Base-by-base conservation (phyloP, 139 green algal genomes). In the Pedinophyceae sp. region DNA sequence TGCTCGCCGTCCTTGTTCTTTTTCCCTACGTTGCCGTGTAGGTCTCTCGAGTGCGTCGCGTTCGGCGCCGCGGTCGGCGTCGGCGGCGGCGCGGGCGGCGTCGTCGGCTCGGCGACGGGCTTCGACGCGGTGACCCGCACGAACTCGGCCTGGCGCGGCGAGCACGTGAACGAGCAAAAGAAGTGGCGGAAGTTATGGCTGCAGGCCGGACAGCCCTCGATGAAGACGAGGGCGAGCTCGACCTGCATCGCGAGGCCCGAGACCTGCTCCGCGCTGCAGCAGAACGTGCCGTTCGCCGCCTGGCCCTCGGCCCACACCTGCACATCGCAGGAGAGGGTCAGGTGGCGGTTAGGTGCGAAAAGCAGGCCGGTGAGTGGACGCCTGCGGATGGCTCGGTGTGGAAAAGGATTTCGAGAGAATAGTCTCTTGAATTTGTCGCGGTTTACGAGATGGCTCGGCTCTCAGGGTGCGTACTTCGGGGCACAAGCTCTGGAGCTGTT, bases 151-250 rank as follows among this genome's bases (percentile, higher is more conserved):
- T 95, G 85, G 59, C 92, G 72, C 1, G 53, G 60, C 68, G 56
- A 76, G 40, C 34, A 75, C 27, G 73, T 71, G 16, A 86, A 53
- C 18, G 58, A 56, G 41, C 79, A 88, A 72, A 82, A 95, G 46
- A 94, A 77, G 58, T 89, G 71, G 27, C 86, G 66, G 68, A 95
- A 95, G 69, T 94, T 94, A 65, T 85, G 77, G 27, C 72, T 65
- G 68, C 85, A 93, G 7, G 85, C 85, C 22, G 85, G 85, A 68
- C 85, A 94, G 62, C 85, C 85, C 1, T 84, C 56, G 23, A 87
- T 65, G 52, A 94, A 87, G 46, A 80, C 80, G 1, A 66, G 66
- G 16, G 79, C 78, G 27, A 69, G 70, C 22, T 72, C 50, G 30
- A 78, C 76, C 73, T 84, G 69, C 50, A 54, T 24, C 15, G 57